Percentiles rank a stretch among this genome's conserved stretches.
phyloP scores from a whole-genome alignment of 208 protist genomes.

The Trypanosoma congolense region DNA sequence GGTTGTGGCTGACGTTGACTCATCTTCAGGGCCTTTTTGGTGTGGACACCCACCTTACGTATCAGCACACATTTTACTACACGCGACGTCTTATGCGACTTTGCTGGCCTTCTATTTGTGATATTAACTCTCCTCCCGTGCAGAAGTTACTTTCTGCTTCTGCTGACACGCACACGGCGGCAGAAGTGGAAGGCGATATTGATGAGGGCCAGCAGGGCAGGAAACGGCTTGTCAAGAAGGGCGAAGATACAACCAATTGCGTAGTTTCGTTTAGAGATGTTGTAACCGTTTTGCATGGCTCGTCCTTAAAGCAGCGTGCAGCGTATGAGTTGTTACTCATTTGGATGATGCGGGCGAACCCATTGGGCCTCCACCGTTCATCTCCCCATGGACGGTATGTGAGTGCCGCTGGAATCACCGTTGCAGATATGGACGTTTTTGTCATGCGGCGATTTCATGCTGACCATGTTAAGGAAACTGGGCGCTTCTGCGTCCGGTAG shows the following conservation, averaged over 20 bases:
- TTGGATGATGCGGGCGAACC: conserved; percentile 14
- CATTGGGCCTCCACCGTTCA: neutral
- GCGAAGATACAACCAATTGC: neutral
- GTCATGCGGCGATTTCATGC: conserved; percentile 24
- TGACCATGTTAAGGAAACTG: conserved; percentile 4
- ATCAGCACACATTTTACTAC: conserved; percentile 13
- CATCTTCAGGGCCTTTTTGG: conserved; percentile 2
- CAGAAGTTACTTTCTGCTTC: conserved; percentile 20
- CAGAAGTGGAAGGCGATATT: neutral
- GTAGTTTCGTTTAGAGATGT: conserved; percentile 24
- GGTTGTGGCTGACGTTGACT: conserved; percentile 13
- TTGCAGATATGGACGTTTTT: conserved; percentile 42
- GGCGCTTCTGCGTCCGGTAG: conserved; percentile 4
- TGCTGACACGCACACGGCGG: neutral
- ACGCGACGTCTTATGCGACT: conserved; percentile 41
- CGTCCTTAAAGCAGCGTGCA: conserved; percentile 28
- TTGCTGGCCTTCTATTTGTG: conserved; percentile 40
- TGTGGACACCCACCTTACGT: conserved; percentile 1
- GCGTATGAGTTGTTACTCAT: conserved; percentile 49
- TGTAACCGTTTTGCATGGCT: conserved; percentile 29
- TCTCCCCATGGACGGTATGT: conserved; percentile 18
- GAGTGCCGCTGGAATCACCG: conserved; percentile 17
- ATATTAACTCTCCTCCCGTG: conserved; percentile 33
- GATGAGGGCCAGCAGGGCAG: neutral
- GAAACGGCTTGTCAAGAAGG: neutral